These are phyloP conservation scores for Saururus chinensis DNA, from an alignment of 164 flowering plant species.

Conservation along the genomic window DNA sequence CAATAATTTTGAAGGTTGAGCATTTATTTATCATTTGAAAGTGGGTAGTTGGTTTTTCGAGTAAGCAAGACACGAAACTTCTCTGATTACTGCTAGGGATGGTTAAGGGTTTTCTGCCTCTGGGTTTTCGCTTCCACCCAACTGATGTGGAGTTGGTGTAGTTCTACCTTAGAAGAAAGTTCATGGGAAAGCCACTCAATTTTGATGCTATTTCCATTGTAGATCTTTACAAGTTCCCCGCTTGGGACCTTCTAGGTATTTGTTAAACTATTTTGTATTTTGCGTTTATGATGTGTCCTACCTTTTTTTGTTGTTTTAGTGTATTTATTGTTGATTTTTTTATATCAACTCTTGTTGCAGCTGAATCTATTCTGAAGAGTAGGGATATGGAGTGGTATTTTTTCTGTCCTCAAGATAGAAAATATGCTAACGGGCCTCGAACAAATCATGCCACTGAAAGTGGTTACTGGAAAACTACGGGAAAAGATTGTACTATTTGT, in stretches of 20 bases:
- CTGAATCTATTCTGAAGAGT: slow-evolving; percentile 9
- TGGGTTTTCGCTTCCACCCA: slow-evolving; percentile 90
- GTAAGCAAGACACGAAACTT: background rate
- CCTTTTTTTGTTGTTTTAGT: background rate
- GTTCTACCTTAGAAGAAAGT: slow-evolving; percentile 64
- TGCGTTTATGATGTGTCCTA: background rate
- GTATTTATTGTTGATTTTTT: background rate
- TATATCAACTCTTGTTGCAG: background rate
- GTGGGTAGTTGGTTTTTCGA: background rate
- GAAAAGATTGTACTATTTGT: slow-evolving; percentile 53
- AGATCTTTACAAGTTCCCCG: slow-evolving; percentile 56
- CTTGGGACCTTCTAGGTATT: slow-evolving; percentile 85
- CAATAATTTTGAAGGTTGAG: background rate
- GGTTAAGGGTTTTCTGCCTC: slow-evolving; percentile 36
- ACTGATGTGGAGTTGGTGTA: slow-evolving; percentile 65
- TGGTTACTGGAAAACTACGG: slow-evolving; percentile 90
- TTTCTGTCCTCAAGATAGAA: slow-evolving; percentile 65
- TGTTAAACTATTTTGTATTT: background rate
- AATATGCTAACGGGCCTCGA: slow-evolving; percentile 52
- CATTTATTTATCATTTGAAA: background rate
- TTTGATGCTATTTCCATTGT: slow-evolving; percentile 46
- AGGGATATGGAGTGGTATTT: slow-evolving; percentile 78
- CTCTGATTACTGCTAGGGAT: slow-evolving; percentile 8
- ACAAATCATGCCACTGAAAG: slow-evolving; percentile 53
- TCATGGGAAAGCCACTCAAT: slow-evolving; percentile 31